A percentile compares a stretch with the other conserved stretches of the same genome.
Evolutionary conservation across 768 basidiomycete genomes (phyloP).

Genomic region (Coprinopsis cinerea): DNA sequence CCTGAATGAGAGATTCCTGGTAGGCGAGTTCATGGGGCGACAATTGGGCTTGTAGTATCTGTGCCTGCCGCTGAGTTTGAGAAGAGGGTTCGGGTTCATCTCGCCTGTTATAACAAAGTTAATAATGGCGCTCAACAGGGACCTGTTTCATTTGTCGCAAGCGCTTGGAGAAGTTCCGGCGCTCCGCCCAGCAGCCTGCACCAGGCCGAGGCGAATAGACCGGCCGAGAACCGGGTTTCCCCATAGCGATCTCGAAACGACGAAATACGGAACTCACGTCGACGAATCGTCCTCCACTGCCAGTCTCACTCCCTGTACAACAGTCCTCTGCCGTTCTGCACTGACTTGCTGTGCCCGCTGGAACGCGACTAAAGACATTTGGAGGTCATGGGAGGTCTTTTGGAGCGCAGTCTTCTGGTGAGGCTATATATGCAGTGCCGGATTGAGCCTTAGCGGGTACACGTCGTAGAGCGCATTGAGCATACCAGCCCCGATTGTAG

Average conservation of each 20-base stretch:
- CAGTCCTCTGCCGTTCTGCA: constrained; percentile 83
- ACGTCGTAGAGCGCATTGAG: constrained; percentile 1
- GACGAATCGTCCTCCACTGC: constrained; percentile 70
- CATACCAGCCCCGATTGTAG: constrained; percentile 59
- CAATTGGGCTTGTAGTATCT: constrained; percentile 64
- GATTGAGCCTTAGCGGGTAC: background rate
- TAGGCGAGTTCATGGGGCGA: constrained; percentile 91
- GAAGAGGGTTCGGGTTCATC: constrained; percentile 36
- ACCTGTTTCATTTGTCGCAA: too few relatives aligned
- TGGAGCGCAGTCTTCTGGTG: constrained; percentile 78
- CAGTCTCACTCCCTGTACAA: constrained; percentile 81
- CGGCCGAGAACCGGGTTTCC: too few relatives aligned
- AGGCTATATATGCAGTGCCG: constrained; percentile 40
- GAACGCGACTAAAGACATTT: constrained; percentile 84
- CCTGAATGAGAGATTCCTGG: constrained; percentile 91
- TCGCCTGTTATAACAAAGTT: constrained; percentile 19
- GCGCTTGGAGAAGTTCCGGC: too few relatives aligned
- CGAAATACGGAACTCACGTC: constrained; percentile 14
- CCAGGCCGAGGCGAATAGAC: too few relatives aligned
- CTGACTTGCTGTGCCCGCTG: constrained; percentile 88
- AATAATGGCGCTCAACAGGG: background rate
- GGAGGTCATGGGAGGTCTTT: constrained; percentile 92
- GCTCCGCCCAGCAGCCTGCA: too few relatives aligned
- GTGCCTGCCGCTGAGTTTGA: constrained; percentile 59
- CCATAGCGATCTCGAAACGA: too few relatives aligned